Evolutionary conservation across 345 rosid genomes (phyloP).

Genomic region (Salix dunnii): DNA sequence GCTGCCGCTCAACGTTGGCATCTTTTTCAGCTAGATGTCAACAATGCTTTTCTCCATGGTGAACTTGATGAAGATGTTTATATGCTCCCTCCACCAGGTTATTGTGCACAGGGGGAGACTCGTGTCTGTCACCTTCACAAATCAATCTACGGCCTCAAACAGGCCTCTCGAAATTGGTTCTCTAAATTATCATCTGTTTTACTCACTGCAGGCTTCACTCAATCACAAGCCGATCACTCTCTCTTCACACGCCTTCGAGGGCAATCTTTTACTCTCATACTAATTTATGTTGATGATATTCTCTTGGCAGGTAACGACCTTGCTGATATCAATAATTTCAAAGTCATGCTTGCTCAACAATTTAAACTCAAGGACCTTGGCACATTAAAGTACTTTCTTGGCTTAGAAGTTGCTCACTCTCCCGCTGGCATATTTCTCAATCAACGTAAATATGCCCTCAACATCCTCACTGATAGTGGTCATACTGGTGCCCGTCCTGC

Average conservation of each 20-base stretch:
- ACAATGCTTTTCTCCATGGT: too few species aligned
- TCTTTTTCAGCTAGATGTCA: too few species aligned
- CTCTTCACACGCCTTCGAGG: neutral
- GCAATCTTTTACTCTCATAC: neutral
- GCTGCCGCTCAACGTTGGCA: too few species aligned
- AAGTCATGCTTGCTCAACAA: too few species aligned
- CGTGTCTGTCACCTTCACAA: neutral
- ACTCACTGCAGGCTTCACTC: neutral
- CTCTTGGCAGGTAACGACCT: too few species aligned
- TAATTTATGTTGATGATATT: neutral
- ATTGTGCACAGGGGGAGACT: too few species aligned
- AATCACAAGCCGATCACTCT: neutral
- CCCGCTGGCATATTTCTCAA: neutral
- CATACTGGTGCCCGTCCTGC: neutral
- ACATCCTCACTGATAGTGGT: neutral
- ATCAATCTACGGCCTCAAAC: neutral
- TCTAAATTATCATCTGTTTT: neutral
- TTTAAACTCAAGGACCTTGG: constrained; percentile 1
- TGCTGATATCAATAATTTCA: too few species aligned
- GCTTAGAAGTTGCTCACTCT: neutral
- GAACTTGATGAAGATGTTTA: too few species aligned
- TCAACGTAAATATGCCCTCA: neutral
- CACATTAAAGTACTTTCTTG: neutral
- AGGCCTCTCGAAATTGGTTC: neutral
- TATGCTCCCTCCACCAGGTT: neutral